Base-by-base conservation (phyloP, 116 monocot species). In the Iris pallida region DNA sequence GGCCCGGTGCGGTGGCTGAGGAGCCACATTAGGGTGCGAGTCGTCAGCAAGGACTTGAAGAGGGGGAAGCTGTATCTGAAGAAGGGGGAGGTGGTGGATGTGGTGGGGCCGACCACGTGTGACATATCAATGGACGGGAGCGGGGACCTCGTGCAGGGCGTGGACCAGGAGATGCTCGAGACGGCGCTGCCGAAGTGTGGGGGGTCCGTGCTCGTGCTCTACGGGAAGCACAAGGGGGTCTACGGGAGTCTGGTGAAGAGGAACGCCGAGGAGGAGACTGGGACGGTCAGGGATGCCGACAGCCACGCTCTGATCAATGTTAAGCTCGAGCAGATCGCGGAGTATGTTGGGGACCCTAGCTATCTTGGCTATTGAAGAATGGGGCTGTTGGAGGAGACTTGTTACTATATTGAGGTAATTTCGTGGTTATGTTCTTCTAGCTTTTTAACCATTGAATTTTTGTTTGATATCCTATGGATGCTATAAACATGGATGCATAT, bases 71-170 rank as follows among this genome's bases (percentile, higher is more conserved):
- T 79, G 42, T 98, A 88, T 55, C 69, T 88, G 65, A 87, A 92
- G 81, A 98, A 98, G 61, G 97, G 93, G 16, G 74, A 83, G 77
- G 78, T 98, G 10, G 71, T 85, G 13, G 97, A 98, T 77, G 97
- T 98, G 18, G 83, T 92, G 10, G 82, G 85, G 5, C 93, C 86
- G 13, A 83, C 78, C 52, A 80, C 65, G 0, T 98, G 97, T 7
- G 93, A 92, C 72, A 66, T 98, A 14, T 75, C 73, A 12, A 93
- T 98, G 83, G 97, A 98, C 74, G 96, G 75, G 63, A 78, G 54
- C 56, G 62, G 73, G 62, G 89, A 83, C 48, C 66, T 98, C 4
- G 64, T 98, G 58, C 90, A 97, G 71, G 85, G 97, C 6, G 82
- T 98, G 20, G 83, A 90, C 65, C 97, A 98, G 64, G 85, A 80